Conservation (phyloP, 352 stramenopile species). For the Phytophthora sp. region DNA sequence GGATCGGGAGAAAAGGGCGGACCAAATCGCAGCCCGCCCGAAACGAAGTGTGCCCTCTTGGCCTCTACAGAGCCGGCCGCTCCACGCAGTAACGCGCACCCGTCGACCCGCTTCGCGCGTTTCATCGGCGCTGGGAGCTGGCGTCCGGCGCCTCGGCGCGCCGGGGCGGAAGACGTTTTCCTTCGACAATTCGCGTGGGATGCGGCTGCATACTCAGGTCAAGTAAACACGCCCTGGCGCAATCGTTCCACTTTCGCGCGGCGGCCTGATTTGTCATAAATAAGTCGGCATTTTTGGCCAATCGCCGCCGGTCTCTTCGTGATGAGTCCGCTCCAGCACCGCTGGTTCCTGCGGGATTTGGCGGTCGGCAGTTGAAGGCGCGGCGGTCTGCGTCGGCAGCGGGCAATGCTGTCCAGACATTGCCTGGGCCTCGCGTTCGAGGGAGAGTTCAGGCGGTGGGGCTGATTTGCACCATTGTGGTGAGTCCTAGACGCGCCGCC, state of each 20-base stretch:
- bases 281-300: constrained; percentile 4
- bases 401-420: background rate
- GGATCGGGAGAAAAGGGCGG: constrained; percentile 39
- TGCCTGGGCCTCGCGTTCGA: constrained; percentile 5
- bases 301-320: constrained; percentile 2
- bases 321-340: constrained; percentile 15
- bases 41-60: background rate
- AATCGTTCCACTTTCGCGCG: constrained; percentile 28
- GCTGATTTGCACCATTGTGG: constrained; percentile 5
- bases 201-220: constrained; percentile 20
- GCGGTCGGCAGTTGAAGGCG: constrained; percentile 3
- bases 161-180: constrained; percentile 13
- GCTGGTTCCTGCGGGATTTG: constrained; percentile 24
- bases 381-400: background rate
- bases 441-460: constrained; percentile 9
- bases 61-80: too few relatives aligned
- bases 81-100: too few relatives aligned
- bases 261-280: constrained; percentile 18
- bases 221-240: constrained; percentile 25
- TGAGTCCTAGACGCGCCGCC: background rate
- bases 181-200: constrained; percentile 16
- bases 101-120: too few relatives aligned
- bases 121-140: too few relatives aligned
- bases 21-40: constrained; percentile 19
- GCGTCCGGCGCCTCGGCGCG: too few relatives aligned